phyloP scores from a whole-genome alignment of 2,329 filamentous ascomycete species.

The Penicillium sp. region DNA sequence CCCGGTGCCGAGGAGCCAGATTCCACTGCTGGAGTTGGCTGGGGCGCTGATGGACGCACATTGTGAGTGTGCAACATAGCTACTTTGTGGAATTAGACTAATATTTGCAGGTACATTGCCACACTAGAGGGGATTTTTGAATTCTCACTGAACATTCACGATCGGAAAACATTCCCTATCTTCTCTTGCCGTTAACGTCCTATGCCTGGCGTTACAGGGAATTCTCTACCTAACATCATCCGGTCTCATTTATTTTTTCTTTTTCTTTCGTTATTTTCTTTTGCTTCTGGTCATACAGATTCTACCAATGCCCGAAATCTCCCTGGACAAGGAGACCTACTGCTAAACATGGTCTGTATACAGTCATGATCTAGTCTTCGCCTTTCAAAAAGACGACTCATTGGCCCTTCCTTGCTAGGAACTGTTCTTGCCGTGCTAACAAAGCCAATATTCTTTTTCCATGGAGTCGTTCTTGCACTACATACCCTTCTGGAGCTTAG shows the following conservation, averaged over 20 bases:
- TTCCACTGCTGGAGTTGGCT: constrained; percentile 49
- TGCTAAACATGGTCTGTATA: neutral
- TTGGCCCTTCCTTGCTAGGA: neutral
- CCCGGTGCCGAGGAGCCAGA: constrained; percentile 39
- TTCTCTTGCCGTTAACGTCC: constrained; percentile 41
- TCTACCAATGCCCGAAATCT: neutral
- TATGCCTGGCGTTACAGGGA: neutral
- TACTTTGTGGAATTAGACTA: neutral
- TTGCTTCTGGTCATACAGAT: neutral
- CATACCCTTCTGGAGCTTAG: constrained; percentile 25
- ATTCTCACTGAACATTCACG: constrained; percentile 46
- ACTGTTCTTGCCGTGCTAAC: neutral
- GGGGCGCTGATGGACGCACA: constrained; percentile 47
- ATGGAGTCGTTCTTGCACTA: constrained; percentile 9
- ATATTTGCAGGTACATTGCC: constrained; percentile 43
- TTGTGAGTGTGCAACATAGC: constrained; percentile 41
- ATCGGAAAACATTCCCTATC: constrained; percentile 49
- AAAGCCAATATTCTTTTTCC: neutral
- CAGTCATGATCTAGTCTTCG: neutral
- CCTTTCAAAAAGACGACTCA: neutral
- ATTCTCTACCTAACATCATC: neutral
- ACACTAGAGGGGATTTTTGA: constrained; percentile 50
- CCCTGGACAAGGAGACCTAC: neutral
- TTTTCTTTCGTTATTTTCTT: neutral
- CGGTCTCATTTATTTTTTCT: neutral